phyloP scores from a whole-genome alignment of 345 rosid species.

The Pelargonium nanum region DNA sequence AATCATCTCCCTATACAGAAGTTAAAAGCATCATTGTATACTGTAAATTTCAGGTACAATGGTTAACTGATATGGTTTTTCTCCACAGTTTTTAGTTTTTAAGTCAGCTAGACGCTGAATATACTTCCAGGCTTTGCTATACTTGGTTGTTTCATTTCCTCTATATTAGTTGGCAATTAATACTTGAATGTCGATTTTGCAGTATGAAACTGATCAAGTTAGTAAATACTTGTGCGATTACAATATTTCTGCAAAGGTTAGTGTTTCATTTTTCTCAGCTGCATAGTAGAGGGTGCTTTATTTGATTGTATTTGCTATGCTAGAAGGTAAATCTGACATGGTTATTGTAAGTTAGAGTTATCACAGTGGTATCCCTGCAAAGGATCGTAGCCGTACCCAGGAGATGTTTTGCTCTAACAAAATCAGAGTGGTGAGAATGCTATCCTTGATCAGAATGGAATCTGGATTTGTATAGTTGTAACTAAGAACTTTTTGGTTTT shows the following conservation, averaged over 20 bases:
- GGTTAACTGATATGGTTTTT: slow-evolving; percentile 1
- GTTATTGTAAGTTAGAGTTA: slow-evolving; percentile 49
- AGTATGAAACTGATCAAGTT: slow-evolving; percentile 73
- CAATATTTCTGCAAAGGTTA: slow-evolving; percentile 74
- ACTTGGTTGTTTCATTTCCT: background rate
- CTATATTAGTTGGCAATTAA: slow-evolving; percentile 9
- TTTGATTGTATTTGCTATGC: slow-evolving; percentile 10
- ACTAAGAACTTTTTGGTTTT: background rate
- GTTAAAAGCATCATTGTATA: slow-evolving; percentile 71
- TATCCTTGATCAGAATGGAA: background rate
- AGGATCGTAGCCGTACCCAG: slow-evolving; percentile 65
- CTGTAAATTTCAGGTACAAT: slow-evolving; percentile 89
- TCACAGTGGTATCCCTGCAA: slow-evolving; percentile 74
- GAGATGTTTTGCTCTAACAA: slow-evolving; percentile 87
- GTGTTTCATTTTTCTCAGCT: slow-evolving; percentile 5
- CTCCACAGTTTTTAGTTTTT: background rate
- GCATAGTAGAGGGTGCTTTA: slow-evolving; percentile 4
- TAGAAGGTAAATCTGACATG: slow-evolving; percentile 15
- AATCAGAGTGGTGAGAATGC: slow-evolving; percentile 71
- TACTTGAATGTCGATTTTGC: slow-evolving; percentile 22
- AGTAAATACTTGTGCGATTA: slow-evolving; percentile 75
- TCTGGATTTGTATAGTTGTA: background rate
- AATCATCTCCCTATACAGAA: slow-evolving; percentile 56
- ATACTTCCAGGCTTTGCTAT: background rate
- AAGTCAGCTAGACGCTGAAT: background rate